These are phyloP conservation scores for Colletotrichum sp. DNA, from an alignment of 2,329 filamentous ascomycete species.

Conservation along the genomic window DNA sequence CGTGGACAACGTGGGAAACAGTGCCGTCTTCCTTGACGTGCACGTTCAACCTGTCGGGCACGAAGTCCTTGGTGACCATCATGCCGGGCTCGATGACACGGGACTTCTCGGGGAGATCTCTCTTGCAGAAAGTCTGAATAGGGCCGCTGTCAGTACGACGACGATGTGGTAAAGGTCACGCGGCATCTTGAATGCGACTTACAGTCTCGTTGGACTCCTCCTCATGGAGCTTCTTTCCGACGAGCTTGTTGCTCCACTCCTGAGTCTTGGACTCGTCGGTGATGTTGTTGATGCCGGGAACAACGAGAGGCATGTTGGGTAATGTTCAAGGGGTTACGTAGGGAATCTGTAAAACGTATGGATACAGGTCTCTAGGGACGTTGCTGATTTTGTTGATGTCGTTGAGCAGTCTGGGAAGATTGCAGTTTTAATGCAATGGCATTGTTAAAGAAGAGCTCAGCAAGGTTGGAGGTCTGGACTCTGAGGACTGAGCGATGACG, in stretches of 20 bases:
- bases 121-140: slow-evolving; percentile 62
- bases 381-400: background rate
- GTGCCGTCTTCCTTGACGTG: slow-evolving; percentile 65
- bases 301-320: slow-evolving; percentile 67
- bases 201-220: slow-evolving; percentile 57
- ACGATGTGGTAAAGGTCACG: background rate
- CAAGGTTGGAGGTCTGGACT: background rate
- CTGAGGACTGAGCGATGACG: slow-evolving; percentile 8
- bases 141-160: background rate
- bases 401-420: background rate
- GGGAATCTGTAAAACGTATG: background rate
- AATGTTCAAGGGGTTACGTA: background rate
- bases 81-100: slow-evolving; percentile 62
- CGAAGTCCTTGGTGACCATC: slow-evolving; percentile 64
- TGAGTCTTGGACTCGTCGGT: slow-evolving; percentile 52
- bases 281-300: slow-evolving; percentile 60
- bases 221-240: slow-evolving; percentile 67
- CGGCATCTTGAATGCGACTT: slow-evolving; percentile 26
- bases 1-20: slow-evolving; percentile 63
- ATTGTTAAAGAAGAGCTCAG: background rate
- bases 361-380: background rate
- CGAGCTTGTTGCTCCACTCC: slow-evolving; percentile 66
- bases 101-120: slow-evolving; percentile 60
- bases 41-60: slow-evolving; percentile 61
- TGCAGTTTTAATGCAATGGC: background rate